Base-by-base conservation (phyloP, 1,139 yeast species). In the Suhomyces bokatorum region DNA sequence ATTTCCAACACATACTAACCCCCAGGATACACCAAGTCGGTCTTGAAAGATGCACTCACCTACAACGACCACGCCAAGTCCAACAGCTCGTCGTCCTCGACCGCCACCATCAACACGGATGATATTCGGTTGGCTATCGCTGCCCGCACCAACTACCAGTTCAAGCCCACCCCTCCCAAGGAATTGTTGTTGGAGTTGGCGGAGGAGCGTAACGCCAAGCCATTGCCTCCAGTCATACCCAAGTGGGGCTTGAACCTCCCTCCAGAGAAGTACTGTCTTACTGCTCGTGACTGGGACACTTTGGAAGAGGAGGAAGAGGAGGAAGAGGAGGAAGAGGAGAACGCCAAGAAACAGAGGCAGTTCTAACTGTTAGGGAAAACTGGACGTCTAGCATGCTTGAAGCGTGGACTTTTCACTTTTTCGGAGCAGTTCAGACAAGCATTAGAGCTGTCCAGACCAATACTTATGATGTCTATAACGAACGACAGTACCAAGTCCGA, bases 221-320 rank as follows among this genome's bases (percentile, higher is more conserved):
- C 96, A 0, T 73, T 93, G 47, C 99, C 99, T 5, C 89, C 95
- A 8, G 93, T 93, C 27, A 84, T 90, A 63, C 95, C 95, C 24
- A 81, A 86, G 45, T 91, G 93, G 85, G 99, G 99, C 17, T 76
- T 93, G 45, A 80, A 97, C 51, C 73, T 95, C 45, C 99, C 99
- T 4, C 99, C 99, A 9, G 99, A 93, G 70, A 93, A 91, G 77
- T 91, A 90, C 69, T 93, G 98, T 66, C 69, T 93, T 45, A 90
- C 97, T 0, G 90, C 89, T 2, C 78, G 79, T 52, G 93, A 87
- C 54, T 85, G 90, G 84, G 83, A 80, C 42, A 63, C 44, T 34
- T 53, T 69, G 43, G 70, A 64, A 34, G 74, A 69, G 16, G 75
- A 69, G 40, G 60, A 60, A 6, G 65, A 69, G 16, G 75, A 69